A percentile compares a stretch with the other conserved stretches of the same genome.
Conservation (phyloP, 495 filamentous ascomycete species). For the Podospora didyma region DNA sequence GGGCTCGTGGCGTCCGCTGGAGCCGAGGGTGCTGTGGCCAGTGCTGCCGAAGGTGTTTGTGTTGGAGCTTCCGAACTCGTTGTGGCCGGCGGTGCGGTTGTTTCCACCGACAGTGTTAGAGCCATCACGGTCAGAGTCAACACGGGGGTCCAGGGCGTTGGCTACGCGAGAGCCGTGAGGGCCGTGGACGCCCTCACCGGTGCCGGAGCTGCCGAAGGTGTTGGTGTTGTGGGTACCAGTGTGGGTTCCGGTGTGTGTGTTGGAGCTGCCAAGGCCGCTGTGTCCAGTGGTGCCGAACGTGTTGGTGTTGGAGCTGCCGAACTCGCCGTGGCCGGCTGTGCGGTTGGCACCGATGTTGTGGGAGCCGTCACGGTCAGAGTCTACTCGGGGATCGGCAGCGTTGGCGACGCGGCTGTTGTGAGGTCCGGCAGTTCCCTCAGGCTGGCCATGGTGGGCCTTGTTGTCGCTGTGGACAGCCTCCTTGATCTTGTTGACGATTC, state of each 20-base stretch:
- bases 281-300: conserved; percentile 41
- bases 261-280: conserved; percentile 12
- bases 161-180: conserved; percentile 15
- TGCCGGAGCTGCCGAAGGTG: conserved; percentile 13
- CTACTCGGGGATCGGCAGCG: conserved; percentile 46
- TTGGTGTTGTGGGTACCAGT: conserved; percentile 8
- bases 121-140: conserved; percentile 41
- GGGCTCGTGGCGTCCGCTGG: too few relatives aligned
- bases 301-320: conserved; percentile 21
- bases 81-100: conserved; percentile 20
- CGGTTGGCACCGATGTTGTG: conserved; percentile 26
- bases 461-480: conserved; percentile 54
- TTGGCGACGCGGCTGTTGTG: conserved; percentile 36
- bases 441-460: conserved; percentile 9
- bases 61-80: conserved; percentile 29
- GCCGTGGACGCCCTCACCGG: conserved; percentile 10
- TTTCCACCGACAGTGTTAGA: conserved; percentile 22
- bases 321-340: conserved; percentile 23
- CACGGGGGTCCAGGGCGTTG: conserved; percentile 38
- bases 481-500: conserved; percentile 70
- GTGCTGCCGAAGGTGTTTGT: conserved; percentile 10
- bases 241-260: conserved; percentile 5
- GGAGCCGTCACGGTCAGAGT: conserved; percentile 38
- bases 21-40: too few relatives aligned
- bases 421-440: conserved; percentile 40